Evolutionary conservation across 2,329 filamentous ascomycete genomes (phyloP), one percentile per base, ranked within the genome.

Genomic region (Sphaerulina vaccinii): DNA sequence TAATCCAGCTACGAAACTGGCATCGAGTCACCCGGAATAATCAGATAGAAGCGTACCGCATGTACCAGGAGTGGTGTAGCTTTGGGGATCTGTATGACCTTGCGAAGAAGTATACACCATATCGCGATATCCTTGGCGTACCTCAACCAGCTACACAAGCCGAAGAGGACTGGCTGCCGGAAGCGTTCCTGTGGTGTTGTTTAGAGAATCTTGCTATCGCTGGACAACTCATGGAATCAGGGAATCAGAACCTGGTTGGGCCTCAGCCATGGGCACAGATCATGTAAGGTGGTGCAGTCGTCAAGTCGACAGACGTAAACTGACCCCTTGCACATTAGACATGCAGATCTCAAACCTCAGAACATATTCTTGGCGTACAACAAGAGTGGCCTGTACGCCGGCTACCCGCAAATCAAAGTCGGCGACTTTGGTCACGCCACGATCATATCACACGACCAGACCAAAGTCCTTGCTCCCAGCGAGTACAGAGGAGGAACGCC

Each of bases 301-400:
- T 22, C 9, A 4, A n/a, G n/a, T n/a, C 37, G 37, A 19, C 8
- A 29, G 15, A 7, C 11, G 15, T 13, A 15, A 16, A 24, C 45
- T 49, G 16, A 49, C 45, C 18, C 5, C 19, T 21, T 39, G 5
- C 23, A 15, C 11, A 3, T 29, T 21, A 49, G 45, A 49, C 93
- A 99, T 68, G 86, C 93, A 6, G 93, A 99, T 69, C 77, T 99
- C 19, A 99, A 99, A 68, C 93, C 93, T 0, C 92, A 97, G 66
- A 99, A 99, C 60, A 85, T 99, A 22, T 99, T 99, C 71, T 95
- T 99, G 58, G 91, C 96, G 63, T 21, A 19, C 3, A 50, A 50
- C 2, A 42, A 27, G 7, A 22, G 27, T 15, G 13, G 44, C 1
- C 13, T 18, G 9, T 50, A 22, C 11, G 21, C 22, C 9, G 38